phyloP scores from a whole-genome alignment of 345 rosid genomes.

The Moringa oleifera region DNA sequence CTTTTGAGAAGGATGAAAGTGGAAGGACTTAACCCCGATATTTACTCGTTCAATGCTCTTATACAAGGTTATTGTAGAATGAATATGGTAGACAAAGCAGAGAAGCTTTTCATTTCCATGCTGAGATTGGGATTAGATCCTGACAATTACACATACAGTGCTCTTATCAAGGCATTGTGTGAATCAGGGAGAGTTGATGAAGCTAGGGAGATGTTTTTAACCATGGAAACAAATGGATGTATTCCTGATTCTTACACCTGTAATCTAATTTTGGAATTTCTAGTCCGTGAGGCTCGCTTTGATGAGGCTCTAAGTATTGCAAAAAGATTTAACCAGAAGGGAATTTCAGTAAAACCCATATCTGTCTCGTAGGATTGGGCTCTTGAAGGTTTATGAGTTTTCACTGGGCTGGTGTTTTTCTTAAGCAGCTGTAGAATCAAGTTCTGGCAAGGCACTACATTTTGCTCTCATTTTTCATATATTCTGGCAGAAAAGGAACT shows the following conservation, averaged over 20 bases:
- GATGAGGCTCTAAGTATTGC: conserved; percentile 28
- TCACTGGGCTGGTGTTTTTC: neutral
- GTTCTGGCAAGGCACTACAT: neutral
- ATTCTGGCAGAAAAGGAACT: neutral
- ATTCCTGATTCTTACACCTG: conserved; percentile 50
- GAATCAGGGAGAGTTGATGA: conserved; percentile 48
- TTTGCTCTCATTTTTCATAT: neutral
- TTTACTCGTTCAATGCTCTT: conserved; percentile 57
- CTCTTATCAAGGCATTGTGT: conserved; percentile 46
- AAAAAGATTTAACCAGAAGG: conserved; percentile 18
- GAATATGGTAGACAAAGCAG: conserved; percentile 50
- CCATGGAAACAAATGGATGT: conserved; percentile 60
- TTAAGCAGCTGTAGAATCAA: neutral
- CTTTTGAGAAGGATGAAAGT: conserved; percentile 56
- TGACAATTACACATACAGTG: conserved; percentile 52
- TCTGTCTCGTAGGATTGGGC: conserved; percentile 6
- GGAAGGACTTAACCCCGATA: conserved; percentile 53
- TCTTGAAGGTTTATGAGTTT: conserved; percentile 6
- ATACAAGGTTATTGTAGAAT: conserved; percentile 58
- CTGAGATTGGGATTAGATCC: conserved; percentile 50
- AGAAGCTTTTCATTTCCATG: conserved; percentile 51
- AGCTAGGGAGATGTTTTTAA: conserved; percentile 49
- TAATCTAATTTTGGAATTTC: conserved; percentile 35
- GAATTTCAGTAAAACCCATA: conserved; percentile 19
- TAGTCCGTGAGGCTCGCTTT: conserved; percentile 17